Base-by-base conservation (phyloP, 495 filamentous ascomycete genomes). In the Trichoderma erinaceum region DNA sequence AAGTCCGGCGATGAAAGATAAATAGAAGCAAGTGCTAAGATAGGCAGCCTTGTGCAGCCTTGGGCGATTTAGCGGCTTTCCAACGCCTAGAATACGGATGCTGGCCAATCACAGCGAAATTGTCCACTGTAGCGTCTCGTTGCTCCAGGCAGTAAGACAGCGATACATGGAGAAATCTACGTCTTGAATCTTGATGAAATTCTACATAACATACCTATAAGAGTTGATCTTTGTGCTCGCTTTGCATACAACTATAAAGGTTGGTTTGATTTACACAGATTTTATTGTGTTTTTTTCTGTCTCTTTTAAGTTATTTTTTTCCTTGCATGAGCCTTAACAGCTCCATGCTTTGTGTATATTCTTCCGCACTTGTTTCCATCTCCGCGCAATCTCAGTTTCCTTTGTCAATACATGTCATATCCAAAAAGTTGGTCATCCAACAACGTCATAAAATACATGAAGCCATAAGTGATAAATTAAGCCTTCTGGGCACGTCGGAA, bases 401-500 rank as follows among this genome's bases (percentile, higher is more conserved):
- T 46, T 46, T 46, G 43, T 16, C 12, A 18, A 18, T 46, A 18
- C 35, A 38, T 0, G 8, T 38, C 35, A 38, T 48, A 48, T 48
- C 44, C 44, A 48, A 16, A 48, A 38, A 38, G 13, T 46, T 18
- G 43, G 13, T 46, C 43, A 46, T 38, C 43, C 43, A 46, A 15
- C 43, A 16, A 46, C 50, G 21, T 56, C 27, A 64, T 64, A 35
- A 64, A 3, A 12, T 35, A 35, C 61, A 35, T 25, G 16, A 16
- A 23, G 29, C 11, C 25, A 18, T 12, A 15, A 80, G 13, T 44
- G 5, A 38, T 4, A 27, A 16, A 5, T n/a, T 66, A 44, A 66
- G 35, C 41, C 35, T 65, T 41, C 32, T 65, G 3, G 21, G 43
- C 65, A 23, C 67, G 75, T 73, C 80, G 71, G 72, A 87, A 87